phyloP scores from a whole-genome alignment of 192 early-diverging fungal species.

The Linnemannia exigua region DNA sequence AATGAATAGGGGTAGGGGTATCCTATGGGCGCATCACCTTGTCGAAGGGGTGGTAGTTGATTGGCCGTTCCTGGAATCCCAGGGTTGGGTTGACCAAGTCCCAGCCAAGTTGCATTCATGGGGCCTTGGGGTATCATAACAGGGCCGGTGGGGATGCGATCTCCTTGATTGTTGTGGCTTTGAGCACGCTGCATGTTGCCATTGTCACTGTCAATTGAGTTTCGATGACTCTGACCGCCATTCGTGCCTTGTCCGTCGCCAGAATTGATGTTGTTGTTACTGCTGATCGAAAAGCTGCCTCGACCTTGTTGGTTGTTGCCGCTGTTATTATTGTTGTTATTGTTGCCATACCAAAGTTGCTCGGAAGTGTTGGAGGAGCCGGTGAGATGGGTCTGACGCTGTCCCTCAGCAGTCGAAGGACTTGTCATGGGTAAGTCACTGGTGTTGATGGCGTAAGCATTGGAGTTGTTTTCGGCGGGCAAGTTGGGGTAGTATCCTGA shows the following conservation, averaged over 20 bases:
- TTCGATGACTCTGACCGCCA: conserved; percentile 11
- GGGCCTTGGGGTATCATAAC: neutral
- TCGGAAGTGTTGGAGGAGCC: conserved; percentile 17
- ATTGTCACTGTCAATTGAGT: neutral
- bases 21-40: neutral
- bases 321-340: conserved; percentile 7
- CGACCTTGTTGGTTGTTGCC: conserved; percentile 4
- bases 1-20: conserved; percentile 32
- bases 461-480: neutral
- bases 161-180: neutral
- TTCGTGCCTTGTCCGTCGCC: neutral
- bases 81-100: conserved; percentile 14
- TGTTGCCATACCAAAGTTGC: conserved; percentile 13
- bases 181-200: neutral
- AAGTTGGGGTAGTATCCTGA: conserved; percentile 9
- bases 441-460: neutral
- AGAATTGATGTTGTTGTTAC: neutral
- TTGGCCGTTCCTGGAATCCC: neutral
- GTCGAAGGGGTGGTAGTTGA: conserved; percentile 16
- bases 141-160: neutral
- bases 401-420: neutral
- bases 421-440: conserved; percentile 13
- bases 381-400: neutral
- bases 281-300: conserved; percentile 14
- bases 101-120: conserved; percentile 24